Conservation (phyloP, 129 eudicot genomes). For the Smallanthus sonchifolius region DNA sequence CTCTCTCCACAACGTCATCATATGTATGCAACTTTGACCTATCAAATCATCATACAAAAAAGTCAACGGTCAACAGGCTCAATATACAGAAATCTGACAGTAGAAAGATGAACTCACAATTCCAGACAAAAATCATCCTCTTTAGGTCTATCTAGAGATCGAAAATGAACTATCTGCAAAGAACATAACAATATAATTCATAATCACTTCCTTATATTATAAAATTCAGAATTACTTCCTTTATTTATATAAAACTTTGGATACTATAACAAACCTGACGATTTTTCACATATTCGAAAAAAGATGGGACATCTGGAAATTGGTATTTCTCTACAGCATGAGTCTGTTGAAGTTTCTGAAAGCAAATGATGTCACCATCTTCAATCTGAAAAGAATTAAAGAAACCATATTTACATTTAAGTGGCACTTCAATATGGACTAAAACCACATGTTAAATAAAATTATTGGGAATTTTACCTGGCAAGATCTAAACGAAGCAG, state of each 20-base stretch:
- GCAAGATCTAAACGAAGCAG: slow-evolving; percentile 57
- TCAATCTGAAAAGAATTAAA: slow-evolving; percentile 49
- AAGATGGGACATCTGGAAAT: slow-evolving; percentile 77
- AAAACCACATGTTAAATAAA: neutral
- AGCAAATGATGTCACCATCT: slow-evolving; percentile 95
- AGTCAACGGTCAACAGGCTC: neutral
- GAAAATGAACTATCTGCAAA: slow-evolving; percentile 77
- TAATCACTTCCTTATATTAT: neutral
- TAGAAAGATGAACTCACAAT: slow-evolving; percentile 48
- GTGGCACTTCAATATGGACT: neutral
- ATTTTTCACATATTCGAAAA: slow-evolving; percentile 78
- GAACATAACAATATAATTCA: neutral
- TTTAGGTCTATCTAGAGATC: slow-evolving; percentile 76
- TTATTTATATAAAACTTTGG: neutral
- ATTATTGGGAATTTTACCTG: slow-evolving; percentile 47
- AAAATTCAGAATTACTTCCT: neutral
- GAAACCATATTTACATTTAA: neutral
- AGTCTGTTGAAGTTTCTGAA: slow-evolving; percentile 56
- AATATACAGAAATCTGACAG: neutral
- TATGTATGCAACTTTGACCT: slow-evolving; percentile 79
- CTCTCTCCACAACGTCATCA: slow-evolving; percentile 91
- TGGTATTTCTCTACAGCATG: slow-evolving; percentile 44
- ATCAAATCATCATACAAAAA: neutral
- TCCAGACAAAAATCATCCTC: slow-evolving; percentile 91
- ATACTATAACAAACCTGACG: slow-evolving; percentile 48